These are phyloP conservation scores for Cercospora sp. DNA, from an alignment of 2,329 filamentous ascomycete genomes.

Conservation along the genomic window DNA sequence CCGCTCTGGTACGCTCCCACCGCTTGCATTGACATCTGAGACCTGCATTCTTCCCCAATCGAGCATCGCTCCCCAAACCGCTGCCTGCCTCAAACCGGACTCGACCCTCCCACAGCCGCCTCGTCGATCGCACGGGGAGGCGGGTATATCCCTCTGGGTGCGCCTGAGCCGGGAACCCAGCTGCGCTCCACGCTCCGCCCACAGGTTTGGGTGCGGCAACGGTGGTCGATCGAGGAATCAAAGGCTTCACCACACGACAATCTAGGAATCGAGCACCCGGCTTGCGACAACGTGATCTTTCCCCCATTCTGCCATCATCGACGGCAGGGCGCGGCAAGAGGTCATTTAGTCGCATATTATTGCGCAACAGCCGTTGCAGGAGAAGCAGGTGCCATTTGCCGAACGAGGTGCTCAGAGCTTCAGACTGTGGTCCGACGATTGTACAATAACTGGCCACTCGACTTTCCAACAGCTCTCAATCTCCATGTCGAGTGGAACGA, in stretches of 20 bases:
- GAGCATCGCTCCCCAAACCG: conserved; percentile 12
- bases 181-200: conserved; percentile 13
- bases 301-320: conserved; percentile 14
- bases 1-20: conserved; percentile 22
- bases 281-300: conserved; percentile 19
- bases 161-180: conserved; percentile 8
- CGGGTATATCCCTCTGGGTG: conserved; percentile 25
- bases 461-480: conserved; percentile 12
- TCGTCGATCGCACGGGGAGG: conserved; percentile 26
- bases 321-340: conserved; percentile 19
- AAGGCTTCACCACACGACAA: conserved; percentile 19
- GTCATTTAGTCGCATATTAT: conserved; percentile 22
- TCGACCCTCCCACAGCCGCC: conserved; percentile 25
- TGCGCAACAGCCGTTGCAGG: conserved; percentile 23
- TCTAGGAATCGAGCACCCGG: conserved; percentile 26
- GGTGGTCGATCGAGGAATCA: conserved; percentile 20
- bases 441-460: conserved; percentile 23
- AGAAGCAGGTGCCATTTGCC: conserved; percentile 20
- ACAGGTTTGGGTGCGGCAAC: conserved; percentile 19
- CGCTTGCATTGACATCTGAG: conserved; percentile 25
- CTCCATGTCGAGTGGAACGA: conserved; percentile 27
- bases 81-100: conserved; percentile 19
- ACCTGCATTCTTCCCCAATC: conserved; percentile 24
- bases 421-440: conserved; percentile 13
- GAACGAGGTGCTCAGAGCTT: conserved; percentile 9